Conservation (phyloP, 129 eudicot species). For the Helichrysum umbraculigerum region DNA sequence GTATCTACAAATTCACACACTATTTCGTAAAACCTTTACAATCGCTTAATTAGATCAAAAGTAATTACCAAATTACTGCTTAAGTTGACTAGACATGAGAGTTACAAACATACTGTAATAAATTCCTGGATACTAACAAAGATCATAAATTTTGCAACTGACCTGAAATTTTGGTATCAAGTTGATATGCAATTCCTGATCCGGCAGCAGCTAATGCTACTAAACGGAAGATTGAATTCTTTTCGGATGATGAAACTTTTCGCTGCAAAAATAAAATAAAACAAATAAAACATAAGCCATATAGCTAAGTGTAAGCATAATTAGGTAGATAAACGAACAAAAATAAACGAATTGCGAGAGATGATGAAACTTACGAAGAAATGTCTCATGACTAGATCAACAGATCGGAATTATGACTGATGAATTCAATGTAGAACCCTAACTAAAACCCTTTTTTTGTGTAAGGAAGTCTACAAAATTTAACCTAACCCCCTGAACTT, state of each 20-base stretch:
- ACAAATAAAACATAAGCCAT: background rate
- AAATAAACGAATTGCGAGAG: background rate
- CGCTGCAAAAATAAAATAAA: slow-evolving; percentile 35
- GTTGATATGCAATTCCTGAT: slow-evolving; percentile 48
- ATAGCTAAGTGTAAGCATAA: background rate
- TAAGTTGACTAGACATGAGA: background rate
- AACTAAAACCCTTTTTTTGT: background rate
- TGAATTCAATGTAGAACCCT: background rate
- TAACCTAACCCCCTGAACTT: too few relatives aligned
- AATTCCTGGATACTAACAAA: background rate
- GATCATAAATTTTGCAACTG: slow-evolving; percentile 9
- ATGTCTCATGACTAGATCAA: background rate
- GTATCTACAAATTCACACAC: background rate
- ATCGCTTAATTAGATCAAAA: background rate
- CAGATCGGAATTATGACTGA: background rate
- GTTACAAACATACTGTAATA: background rate
- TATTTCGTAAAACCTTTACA: background rate
- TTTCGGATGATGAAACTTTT: slow-evolving; percentile 32
- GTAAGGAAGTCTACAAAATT: background rate
- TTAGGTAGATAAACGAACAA: background rate
- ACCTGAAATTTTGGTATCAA: slow-evolving; percentile 38
- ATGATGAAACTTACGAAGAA: background rate
- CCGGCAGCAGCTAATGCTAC: slow-evolving; percentile 60
- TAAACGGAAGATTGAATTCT: slow-evolving; percentile 38
- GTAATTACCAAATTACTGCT: background rate